phyloP scores from a whole-genome alignment of 2,329 filamentous ascomycete genomes.

The Pseudofabraea citricarpa region DNA sequence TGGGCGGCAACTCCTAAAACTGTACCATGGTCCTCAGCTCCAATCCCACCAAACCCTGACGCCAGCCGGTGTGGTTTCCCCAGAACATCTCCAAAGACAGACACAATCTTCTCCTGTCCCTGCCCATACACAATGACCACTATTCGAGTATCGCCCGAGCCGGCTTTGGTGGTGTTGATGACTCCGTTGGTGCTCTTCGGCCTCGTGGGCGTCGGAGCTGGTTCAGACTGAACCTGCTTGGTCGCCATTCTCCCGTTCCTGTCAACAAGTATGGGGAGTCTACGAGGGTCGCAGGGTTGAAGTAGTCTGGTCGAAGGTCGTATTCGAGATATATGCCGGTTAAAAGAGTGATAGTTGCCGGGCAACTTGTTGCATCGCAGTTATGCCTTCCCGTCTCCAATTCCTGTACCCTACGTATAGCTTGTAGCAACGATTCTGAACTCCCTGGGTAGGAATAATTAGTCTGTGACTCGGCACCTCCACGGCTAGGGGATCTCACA shows the following conservation, averaged over 20 bases:
- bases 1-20: constrained; percentile 62
- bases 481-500: constrained; percentile 14
- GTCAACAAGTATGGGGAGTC: constrained; percentile 7
- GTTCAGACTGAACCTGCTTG: constrained; percentile 39
- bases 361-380: not conserved
- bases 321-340: not conserved
- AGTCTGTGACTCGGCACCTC: constrained; percentile 6
- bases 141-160: constrained; percentile 48
- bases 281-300: constrained; percentile 3
- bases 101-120: constrained; percentile 70
- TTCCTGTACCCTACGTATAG: no score
- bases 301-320: not conserved
- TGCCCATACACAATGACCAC: constrained; percentile 65
- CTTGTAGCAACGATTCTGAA: not conserved
- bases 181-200: constrained; percentile 32
- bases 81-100: constrained; percentile 71
- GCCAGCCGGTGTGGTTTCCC: constrained; percentile 66
- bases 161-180: constrained; percentile 26
- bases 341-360: not conserved
- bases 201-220: constrained; percentile 44
- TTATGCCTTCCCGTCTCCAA: not conserved
- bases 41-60: constrained; percentile 48
- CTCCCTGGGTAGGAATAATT: not conserved
- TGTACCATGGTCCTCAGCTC: constrained; percentile 51
- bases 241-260: constrained; percentile 28